phyloP scores from a whole-genome alignment of 2,329 filamentous ascomycete genomes.

The Shiraia sp. region DNA sequence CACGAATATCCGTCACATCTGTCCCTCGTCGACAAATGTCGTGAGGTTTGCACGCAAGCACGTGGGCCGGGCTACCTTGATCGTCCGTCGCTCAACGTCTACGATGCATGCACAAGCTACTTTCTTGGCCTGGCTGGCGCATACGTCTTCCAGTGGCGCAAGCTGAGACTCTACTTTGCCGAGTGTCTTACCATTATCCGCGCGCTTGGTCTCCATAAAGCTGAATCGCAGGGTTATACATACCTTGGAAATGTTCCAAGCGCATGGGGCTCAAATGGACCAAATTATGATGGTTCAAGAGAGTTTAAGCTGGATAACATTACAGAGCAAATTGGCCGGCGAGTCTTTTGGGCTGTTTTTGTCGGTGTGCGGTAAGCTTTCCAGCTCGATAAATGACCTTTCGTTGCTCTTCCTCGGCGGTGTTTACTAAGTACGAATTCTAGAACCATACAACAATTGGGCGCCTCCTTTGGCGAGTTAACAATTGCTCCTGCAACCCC shows the following conservation, averaged over 20 bases:
- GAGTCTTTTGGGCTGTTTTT: constrained; percentile 81
- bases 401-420: no score
- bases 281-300: constrained; percentile 39
- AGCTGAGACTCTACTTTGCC: constrained; percentile 71
- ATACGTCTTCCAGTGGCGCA: constrained; percentile 69
- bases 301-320: constrained; percentile 49
- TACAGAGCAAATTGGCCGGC: constrained; percentile 58
- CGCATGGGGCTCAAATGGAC: constrained; percentile 41
- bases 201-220: constrained; percentile 67
- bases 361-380: constrained; percentile 67
- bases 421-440: constrained; percentile 8
- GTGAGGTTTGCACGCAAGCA: constrained; percentile 69
- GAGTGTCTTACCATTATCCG: constrained; percentile 72
- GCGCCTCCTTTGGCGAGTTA: constrained; percentile 70
- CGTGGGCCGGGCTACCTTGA: constrained; percentile 64
- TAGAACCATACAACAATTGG: constrained; percentile 78
- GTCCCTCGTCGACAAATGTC: constrained; percentile 71
- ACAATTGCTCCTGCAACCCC: constrained; percentile 77
- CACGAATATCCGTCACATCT: constrained; percentile 71
- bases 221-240: constrained; percentile 50
- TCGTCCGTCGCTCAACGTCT: constrained; percentile 57
- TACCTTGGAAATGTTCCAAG: constrained; percentile 41
- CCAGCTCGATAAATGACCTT: constrained; percentile 72
- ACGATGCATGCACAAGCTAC: constrained; percentile 74
- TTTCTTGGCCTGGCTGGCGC: constrained; percentile 69